These are phyloP conservation scores for Tilletiopsis washingtonensis DNA, from an alignment of 1,284 basidiomycete genomes.

Conservation along the genomic window DNA sequence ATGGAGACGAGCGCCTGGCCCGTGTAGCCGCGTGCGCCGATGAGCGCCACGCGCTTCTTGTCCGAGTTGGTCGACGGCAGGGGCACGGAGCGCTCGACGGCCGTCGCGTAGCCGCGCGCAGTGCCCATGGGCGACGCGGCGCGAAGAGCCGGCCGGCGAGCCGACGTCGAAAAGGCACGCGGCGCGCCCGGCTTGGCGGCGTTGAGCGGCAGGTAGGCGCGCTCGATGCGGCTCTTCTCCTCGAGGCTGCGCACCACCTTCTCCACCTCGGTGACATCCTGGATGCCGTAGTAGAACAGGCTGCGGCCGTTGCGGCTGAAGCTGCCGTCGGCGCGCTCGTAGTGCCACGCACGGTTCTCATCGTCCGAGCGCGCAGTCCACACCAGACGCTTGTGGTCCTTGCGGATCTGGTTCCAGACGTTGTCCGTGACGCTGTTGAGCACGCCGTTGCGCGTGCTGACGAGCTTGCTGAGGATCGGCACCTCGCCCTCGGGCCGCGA, in stretches of 20 bases:
- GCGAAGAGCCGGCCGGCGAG: slow-evolving; percentile 48
- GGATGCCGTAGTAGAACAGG: slow-evolving; percentile 95
- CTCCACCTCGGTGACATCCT: slow-evolving; percentile 86
- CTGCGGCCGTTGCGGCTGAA: slow-evolving; percentile 86
- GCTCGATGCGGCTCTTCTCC: slow-evolving; percentile 71
- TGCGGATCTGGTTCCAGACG: slow-evolving; percentile 89
- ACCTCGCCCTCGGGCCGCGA: slow-evolving; percentile 81
- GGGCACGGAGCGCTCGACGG: slow-evolving; percentile 49
- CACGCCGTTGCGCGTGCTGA: slow-evolving; percentile 76
- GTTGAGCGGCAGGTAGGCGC: slow-evolving; percentile 82
- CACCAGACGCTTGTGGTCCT: slow-evolving; percentile 88
- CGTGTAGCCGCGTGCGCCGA: slow-evolving; percentile 92
- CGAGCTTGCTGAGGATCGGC: slow-evolving; percentile 85
- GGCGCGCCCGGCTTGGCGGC: slow-evolving; percentile 58
- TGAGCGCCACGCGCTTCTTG: slow-evolving; percentile 81
- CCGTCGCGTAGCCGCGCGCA: slow-evolving; percentile 49
- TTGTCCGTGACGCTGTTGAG: slow-evolving; percentile 95
- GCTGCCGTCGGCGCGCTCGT: slow-evolving; percentile 92
- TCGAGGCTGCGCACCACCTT: slow-evolving; percentile 66
- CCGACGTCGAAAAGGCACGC: slow-evolving; percentile 41
- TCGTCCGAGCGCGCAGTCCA: slow-evolving; percentile 94
- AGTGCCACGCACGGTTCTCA: slow-evolving; percentile 95
- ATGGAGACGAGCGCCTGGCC: slow-evolving; percentile 83
- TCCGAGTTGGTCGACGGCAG: slow-evolving; percentile 55
- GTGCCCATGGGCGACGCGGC: slow-evolving; percentile 52